Evolutionary conservation across 441 rosid species (phyloP), one percentile per base, ranked within the genome.

Genomic region (Bruguiera hainesii): DNA sequence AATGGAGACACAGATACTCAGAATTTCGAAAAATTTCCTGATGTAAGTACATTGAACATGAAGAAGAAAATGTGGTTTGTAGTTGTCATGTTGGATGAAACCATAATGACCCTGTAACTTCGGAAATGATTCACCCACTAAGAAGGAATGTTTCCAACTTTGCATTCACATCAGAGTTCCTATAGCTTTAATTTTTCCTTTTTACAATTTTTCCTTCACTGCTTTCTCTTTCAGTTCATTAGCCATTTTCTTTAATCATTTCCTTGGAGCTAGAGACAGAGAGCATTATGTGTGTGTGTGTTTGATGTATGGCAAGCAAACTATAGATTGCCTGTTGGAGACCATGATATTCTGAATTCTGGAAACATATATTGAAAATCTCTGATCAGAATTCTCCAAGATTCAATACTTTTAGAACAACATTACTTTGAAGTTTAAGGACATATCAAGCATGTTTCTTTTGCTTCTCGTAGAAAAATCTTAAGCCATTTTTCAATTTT

Each of bases 1-100:
- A 81, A 73, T 56, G 98, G 98, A 72, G 97, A 93, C 75, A 73
- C 82, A 73, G 98, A 90, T 79, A 93, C 97, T 39, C 98, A 88
- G 79, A 94, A 94, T 82, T 94, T 94, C 78, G 98, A 94, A 79
- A 88, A 94, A 80, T 94, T 91, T 79, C 90, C 97, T 35, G 96
- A 94, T 52, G 97, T 91, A 81, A 89, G 93, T 84, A 50, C 31
- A 61, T 39, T 50, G 70, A 25, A 26, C 59, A 66, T n/a, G 63
- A 42, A 42, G 4, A 11, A 3, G 16, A 42, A 13, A 42, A 53
- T 23, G 33, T 39, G 35, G 23, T 7, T 30, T 31, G 55, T 35
- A 68, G 29, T 29, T n/a, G 4, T 53, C 57, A 4, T 3, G 5
- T 29, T 6, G 16, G 60, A 25, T 42, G 46, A 56, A 15, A 49